phyloP scores from a whole-genome alignment of 1,284 basidiomycete genomes.

The Phellinidium pouzarii region DNA sequence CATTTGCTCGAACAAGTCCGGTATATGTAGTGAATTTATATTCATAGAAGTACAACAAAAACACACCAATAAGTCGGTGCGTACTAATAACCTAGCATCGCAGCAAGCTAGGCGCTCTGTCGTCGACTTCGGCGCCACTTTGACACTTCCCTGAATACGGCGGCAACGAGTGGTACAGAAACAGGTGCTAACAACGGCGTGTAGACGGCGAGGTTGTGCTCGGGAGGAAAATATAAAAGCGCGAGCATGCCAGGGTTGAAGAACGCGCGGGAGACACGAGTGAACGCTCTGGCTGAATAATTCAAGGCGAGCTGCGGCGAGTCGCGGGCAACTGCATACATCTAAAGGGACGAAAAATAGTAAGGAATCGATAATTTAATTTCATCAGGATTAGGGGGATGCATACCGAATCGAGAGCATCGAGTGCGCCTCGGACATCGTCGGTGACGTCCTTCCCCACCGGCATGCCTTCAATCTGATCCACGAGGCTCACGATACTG shows the following conservation, averaged over 20 bases:
- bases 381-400: slow-evolving; percentile 5
- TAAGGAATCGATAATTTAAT: neutral
- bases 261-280: slow-evolving; percentile 82
- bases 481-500: slow-evolving; percentile 78
- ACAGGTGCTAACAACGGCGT: slow-evolving; percentile 88
- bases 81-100: neutral
- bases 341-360: slow-evolving; percentile 28
- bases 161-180: slow-evolving; percentile 74
- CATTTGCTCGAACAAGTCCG: too few species aligned
- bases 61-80: too few species aligned
- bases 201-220: slow-evolving; percentile 94
- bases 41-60: too few species aligned
- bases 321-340: slow-evolving; percentile 34
- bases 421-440: slow-evolving; percentile 65
- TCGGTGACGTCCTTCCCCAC: slow-evolving; percentile 69
- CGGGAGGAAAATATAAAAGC: slow-evolving; percentile 91
- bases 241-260: slow-evolving; percentile 97
- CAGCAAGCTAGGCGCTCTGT: too few species aligned
- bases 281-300: slow-evolving; percentile 61
- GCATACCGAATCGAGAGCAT: slow-evolving; percentile 64
- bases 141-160: slow-evolving; percentile 61
- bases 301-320: slow-evolving; percentile 46
- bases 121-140: slow-evolving; percentile 40
- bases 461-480: slow-evolving; percentile 87
- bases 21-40: too few species aligned